A percentile compares a stretch with the other conserved stretches of the same genome.
These are phyloP conservation scores for Trichophyton rubrum DNA, from an alignment of 2,329 filamentous ascomycete genomes.

Conservation along the genomic window DNA sequence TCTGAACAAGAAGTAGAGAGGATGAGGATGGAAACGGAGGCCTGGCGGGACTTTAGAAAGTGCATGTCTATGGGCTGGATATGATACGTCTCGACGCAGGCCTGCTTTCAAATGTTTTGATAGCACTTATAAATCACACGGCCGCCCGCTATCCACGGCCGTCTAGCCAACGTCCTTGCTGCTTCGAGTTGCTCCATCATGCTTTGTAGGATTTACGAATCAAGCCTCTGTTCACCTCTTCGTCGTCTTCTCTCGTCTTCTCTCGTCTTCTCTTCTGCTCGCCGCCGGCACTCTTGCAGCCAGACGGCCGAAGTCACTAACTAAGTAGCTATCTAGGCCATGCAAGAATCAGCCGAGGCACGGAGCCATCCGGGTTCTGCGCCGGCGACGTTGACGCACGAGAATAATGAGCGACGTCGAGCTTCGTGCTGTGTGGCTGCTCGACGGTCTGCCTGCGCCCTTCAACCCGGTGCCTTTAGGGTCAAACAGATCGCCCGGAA, in stretches of 20 bases:
- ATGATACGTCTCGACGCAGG: not conserved
- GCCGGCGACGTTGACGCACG: no score
- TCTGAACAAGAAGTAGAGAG: not conserved
- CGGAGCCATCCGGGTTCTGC: not conserved
- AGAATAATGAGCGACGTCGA: no score
- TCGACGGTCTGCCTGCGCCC: no score
- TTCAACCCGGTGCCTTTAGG: no score
- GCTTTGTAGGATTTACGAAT: not conserved
- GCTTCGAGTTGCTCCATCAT: not conserved
- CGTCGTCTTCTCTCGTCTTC: not conserved
- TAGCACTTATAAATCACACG: not conserved
- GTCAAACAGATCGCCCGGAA: no score
- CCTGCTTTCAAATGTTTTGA: not conserved
- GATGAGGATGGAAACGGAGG: not conserved
- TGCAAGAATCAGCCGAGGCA: not conserved
- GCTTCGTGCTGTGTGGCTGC: not conserved
- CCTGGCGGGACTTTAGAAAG: not conserved
- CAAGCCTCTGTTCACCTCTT: not conserved
- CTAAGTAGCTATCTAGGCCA: no score
- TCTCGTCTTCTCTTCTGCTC: no score
- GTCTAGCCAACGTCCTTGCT: not conserved
- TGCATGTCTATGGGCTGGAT: not conserved
- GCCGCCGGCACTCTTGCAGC: no score
- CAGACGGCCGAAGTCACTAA: no score
- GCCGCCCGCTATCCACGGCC: no score